Evolutionary conservation across 192 early-diverging fungal genomes (phyloP).

Genomic region (Chytriomyces sp.): DNA sequence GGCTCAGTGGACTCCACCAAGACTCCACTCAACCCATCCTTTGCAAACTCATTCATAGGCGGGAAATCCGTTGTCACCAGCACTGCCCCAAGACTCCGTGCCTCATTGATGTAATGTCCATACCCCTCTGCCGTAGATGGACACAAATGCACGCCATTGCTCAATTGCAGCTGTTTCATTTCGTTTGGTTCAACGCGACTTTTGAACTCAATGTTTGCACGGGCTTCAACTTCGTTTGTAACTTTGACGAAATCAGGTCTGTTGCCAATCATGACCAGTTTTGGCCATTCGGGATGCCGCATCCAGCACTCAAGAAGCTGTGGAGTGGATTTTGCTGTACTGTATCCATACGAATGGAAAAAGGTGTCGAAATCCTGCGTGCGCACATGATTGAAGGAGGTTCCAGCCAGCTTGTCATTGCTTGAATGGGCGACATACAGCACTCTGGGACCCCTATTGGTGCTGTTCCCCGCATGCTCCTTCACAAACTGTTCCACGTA

Average conservation of each 20-base stretch:
- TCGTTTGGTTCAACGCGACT: not conserved
- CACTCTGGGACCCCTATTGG: not conserved
- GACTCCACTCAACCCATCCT: slow-evolving; percentile 9
- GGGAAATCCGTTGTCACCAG: slow-evolving; percentile 26
- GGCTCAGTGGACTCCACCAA: not conserved
- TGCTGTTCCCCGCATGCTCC: not conserved
- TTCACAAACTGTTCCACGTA: not conserved
- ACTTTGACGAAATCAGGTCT: not conserved
- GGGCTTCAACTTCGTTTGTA: not conserved
- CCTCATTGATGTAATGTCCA: slow-evolving; percentile 33
- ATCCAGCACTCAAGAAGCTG: slow-evolving; percentile 15
- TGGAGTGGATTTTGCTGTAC: not conserved
- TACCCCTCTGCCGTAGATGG: not conserved
- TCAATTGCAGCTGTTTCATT: not conserved
- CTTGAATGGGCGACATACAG: slow-evolving; percentile 4
- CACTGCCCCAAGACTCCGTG: slow-evolving; percentile 7
- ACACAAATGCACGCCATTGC: slow-evolving; percentile 14
- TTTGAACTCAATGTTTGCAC: not conserved
- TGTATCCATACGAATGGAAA: slow-evolving; percentile 22
- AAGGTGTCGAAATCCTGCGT: slow-evolving; percentile 21
- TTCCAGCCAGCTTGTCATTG: not conserved
- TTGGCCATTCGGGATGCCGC: slow-evolving; percentile 27
- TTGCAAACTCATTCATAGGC: slow-evolving; percentile 33
- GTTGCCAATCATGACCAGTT: slow-evolving; percentile 20
- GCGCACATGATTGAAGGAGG: not conserved